These are phyloP conservation scores for Podospora pseudopauciseta DNA, from an alignment of 495 filamentous ascomycete species.

Conservation along the genomic window DNA sequence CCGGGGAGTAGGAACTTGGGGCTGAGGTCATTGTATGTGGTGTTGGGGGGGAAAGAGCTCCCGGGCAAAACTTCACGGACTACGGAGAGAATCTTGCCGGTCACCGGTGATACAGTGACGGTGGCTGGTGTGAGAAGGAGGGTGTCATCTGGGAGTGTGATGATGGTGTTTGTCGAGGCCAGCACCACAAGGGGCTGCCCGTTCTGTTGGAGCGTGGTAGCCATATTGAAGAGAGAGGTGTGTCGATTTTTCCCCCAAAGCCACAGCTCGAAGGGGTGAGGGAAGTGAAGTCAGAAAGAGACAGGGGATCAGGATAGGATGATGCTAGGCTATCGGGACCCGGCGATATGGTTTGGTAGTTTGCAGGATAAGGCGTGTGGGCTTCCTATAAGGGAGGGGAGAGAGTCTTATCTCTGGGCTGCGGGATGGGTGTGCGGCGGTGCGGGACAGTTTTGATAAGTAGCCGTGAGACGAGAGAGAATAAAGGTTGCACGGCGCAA, in stretches of 20 bases:
- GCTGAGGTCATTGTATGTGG: slow-evolving; percentile 76
- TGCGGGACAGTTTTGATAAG: neutral
- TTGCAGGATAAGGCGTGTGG: slow-evolving; percentile 1
- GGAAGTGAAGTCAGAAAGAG: slow-evolving; percentile 7
- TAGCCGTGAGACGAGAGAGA: neutral
- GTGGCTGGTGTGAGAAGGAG: slow-evolving; percentile 59
- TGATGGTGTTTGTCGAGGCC: slow-evolving; percentile 74
- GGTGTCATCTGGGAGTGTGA: slow-evolving; percentile 61
- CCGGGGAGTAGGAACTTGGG: slow-evolving; percentile 87
- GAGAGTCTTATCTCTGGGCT: neutral
- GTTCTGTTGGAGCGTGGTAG: slow-evolving; percentile 1
- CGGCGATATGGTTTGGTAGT: neutral
- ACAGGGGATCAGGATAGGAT: neutral
- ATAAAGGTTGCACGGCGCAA: neutral
- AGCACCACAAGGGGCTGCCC: slow-evolving; percentile 54
- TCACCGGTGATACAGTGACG: slow-evolving; percentile 68
- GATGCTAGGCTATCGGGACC: neutral
- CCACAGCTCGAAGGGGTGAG: neutral
- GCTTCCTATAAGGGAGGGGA: neutral
- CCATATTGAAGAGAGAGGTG: slow-evolving; percentile 19
- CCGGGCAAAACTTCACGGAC: slow-evolving; percentile 67
- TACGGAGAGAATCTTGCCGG: slow-evolving; percentile 82
- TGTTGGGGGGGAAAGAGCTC: slow-evolving; percentile 65
- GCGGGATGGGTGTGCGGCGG: neutral
- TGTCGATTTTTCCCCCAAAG: neutral